Conservation (phyloP, 2,329 filamentous ascomycete genomes). For the Diplodia seriata region DNA sequence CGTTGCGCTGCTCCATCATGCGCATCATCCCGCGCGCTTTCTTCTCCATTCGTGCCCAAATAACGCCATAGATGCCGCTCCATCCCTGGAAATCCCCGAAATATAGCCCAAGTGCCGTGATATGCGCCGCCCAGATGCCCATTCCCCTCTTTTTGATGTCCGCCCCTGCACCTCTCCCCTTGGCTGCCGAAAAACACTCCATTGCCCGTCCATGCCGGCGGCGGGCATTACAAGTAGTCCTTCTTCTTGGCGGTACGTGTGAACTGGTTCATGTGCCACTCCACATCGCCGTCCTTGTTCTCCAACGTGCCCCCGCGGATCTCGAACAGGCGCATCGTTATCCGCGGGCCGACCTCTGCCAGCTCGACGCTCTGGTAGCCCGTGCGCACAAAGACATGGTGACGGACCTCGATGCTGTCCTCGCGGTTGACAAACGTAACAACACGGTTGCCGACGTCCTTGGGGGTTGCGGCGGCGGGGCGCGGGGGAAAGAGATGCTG, state of each 20-base stretch:
- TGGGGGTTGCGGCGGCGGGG: slow-evolving; percentile 66
- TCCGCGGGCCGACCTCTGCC: slow-evolving; percentile 87
- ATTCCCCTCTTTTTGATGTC: slow-evolving; percentile 16
- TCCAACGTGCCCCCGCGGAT: slow-evolving; percentile 90
- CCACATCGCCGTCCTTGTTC: slow-evolving; percentile 92
- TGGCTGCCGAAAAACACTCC: slow-evolving; percentile 10
- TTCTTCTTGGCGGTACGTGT: slow-evolving; percentile 94
- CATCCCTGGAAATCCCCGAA: slow-evolving; percentile 22
- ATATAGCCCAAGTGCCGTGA: slow-evolving; percentile 17
- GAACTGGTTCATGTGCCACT: slow-evolving; percentile 96
- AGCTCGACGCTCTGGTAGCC: slow-evolving; percentile 88
- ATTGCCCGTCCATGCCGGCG: slow-evolving; percentile 18
- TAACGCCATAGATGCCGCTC: slow-evolving; percentile 25
- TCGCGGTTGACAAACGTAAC: slow-evolving; percentile 96
- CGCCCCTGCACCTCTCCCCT: slow-evolving; percentile 20
- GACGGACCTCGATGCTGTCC: slow-evolving; percentile 84
- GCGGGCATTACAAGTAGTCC: slow-evolving; percentile 75
- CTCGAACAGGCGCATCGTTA: slow-evolving; percentile 97
- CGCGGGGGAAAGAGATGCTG: slow-evolving; percentile 94
- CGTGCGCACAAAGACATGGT: slow-evolving; percentile 93
- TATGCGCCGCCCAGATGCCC: slow-evolving; percentile 26
- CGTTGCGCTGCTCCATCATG: slow-evolving; percentile 12
- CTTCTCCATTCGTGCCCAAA: slow-evolving; percentile 23
- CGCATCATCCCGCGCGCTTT: slow-evolving; percentile 26
- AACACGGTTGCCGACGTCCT: slow-evolving; percentile 83